Conservation (phyloP, 768 basidiomycete species). For the Nidula microcarpa region DNA sequence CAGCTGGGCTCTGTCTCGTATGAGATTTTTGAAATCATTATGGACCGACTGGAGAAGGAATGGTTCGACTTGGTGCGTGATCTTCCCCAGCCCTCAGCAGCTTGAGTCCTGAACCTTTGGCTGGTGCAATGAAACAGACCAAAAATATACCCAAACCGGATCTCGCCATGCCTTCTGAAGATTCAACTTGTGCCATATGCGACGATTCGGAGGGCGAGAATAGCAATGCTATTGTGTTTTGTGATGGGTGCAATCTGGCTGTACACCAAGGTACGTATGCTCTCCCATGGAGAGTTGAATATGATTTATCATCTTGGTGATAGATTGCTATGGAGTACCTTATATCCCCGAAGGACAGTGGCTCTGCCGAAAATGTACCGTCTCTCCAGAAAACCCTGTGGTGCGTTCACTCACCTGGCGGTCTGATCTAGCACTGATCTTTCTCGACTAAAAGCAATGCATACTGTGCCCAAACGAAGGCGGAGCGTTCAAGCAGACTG, state of each 20-base stretch:
- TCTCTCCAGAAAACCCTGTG: constrained; percentile 94
- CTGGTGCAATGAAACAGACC: constrained; percentile 45
- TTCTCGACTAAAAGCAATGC: constrained; percentile 60
- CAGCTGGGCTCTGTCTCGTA: constrained; percentile 68
- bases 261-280: constrained; percentile 88
- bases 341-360: constrained; percentile 99
- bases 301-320: not conserved
- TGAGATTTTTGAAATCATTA: constrained; percentile 92
- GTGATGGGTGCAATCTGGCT: constrained; percentile 97
- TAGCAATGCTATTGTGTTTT: constrained; percentile 98
- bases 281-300: not conserved
- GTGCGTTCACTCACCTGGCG: constrained; percentile 40
- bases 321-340: constrained; percentile 98
- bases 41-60: constrained; percentile 98
- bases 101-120: too few relatives aligned
- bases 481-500: constrained; percentile 97
- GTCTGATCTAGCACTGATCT: not conserved
- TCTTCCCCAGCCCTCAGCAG: not conserved
- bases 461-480: constrained; percentile 96
- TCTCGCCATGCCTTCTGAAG: constrained; percentile 86
- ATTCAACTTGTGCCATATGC: constrained; percentile 94
- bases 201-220: constrained; percentile 99
- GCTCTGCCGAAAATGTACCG: constrained; percentile 98
- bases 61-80: constrained; percentile 89
- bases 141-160: constrained; percentile 92